Conservation (phyloP, 345 rosid species). For the Populus pruinosa region DNA sequence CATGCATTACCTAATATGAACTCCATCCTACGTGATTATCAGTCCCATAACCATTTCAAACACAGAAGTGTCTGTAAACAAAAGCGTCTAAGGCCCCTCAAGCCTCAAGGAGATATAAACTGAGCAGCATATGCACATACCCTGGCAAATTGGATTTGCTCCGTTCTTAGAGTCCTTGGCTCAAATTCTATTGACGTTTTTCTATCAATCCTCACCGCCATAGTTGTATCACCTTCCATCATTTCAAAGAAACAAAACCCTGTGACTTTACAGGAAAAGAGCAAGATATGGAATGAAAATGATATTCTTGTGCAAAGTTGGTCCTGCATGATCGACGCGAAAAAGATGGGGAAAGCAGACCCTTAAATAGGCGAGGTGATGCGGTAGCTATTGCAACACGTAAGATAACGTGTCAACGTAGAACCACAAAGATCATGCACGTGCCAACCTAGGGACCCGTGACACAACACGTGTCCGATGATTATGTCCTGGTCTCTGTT, state of each 20-base stretch:
- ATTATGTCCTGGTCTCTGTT: neutral
- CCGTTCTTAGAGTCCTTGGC: slow-evolving; percentile 42
- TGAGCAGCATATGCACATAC: slow-evolving; percentile 12
- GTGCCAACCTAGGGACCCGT: neutral
- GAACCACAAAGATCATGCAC: neutral
- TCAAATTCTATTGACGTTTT: slow-evolving; percentile 43
- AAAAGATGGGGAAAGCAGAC: neutral
- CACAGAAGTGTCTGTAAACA: neutral
- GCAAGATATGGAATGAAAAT: neutral
- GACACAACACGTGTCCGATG: neutral
- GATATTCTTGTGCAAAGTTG: neutral
- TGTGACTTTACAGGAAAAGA: neutral
- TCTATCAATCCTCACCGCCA: slow-evolving; percentile 19
- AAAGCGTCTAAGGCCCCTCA: no score
- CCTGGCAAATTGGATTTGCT: slow-evolving; percentile 44
- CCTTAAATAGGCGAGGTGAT: neutral
- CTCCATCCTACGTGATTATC: no score
- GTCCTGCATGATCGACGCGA: neutral
- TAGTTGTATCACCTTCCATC: neutral
- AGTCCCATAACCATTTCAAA: neutral
- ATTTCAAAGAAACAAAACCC: neutral
- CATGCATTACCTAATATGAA: neutral
- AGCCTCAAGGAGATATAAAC: neutral
- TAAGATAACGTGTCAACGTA: slow-evolving; percentile 1
- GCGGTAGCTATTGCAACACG: neutral